A percentile compares a stretch with the other conserved stretches of the same genome.
Evolutionary conservation across 2,329 filamentous ascomycete species (phyloP).

Genomic region (Xylaria sp.): DNA sequence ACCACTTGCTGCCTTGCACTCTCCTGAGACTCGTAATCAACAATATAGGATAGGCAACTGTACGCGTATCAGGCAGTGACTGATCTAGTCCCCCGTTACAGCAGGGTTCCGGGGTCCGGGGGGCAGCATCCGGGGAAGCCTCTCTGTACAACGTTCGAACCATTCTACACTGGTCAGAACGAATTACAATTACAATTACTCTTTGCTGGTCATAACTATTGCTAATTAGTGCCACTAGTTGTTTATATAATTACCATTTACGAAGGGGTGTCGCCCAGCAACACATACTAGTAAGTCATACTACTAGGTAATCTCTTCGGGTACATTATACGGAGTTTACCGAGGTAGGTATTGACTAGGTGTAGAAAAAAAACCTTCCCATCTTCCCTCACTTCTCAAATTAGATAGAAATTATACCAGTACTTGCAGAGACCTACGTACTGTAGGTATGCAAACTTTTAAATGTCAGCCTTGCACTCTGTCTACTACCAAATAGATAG

Average conservation of each 20-base stretch:
- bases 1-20: not conserved
- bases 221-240: not conserved
- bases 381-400: too few species aligned
- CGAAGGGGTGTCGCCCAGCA: not conserved
- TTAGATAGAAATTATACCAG: not conserved
- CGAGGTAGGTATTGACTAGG: not conserved
- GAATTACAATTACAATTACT: not conserved
- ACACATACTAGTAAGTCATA: not conserved
- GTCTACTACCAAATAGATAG: not conserved
- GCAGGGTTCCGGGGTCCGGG: slow-evolving; percentile 12
- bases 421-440: not conserved
- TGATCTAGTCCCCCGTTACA: too few species aligned
- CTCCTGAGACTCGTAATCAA: not conserved
- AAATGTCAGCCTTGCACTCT: not conserved
- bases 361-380: too few species aligned
- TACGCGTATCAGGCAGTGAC: not conserved
- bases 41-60: not conserved
- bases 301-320: not conserved
- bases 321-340: not conserved
- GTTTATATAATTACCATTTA: not conserved
- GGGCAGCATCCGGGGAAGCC: slow-evolving; percentile 2
- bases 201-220: not conserved
- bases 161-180: not conserved
- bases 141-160: not conserved
- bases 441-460: not conserved